Percentiles rank a stretch among this genome's conserved stretches.
These are phyloP conservation scores for Sporothrix brasiliensis DNA, from an alignment of 2,329 filamentous ascomycete genomes.

Conservation along the genomic window DNA sequence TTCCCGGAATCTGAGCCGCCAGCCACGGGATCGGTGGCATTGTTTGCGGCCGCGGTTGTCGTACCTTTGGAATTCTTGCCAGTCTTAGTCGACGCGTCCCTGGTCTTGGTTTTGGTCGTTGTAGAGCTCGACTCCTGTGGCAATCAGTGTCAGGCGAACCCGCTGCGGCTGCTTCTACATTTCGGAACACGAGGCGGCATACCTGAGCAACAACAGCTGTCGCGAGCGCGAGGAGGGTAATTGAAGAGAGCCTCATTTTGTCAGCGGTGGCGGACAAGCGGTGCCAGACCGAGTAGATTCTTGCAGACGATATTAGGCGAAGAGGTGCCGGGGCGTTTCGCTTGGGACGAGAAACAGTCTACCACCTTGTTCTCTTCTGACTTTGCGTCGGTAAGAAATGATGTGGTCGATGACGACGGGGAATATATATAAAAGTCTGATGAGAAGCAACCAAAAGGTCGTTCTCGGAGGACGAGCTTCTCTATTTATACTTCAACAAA, in stretches of 20 bases:
- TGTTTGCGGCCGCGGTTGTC: conserved; percentile 1
- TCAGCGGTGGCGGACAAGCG: not conserved
- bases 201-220: conserved; percentile 34
- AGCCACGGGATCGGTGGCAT: not conserved
- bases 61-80: not conserved
- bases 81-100: conserved; percentile 25
- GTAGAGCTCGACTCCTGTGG: conserved; percentile 22
- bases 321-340: not conserved
- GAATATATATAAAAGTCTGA: not conserved
- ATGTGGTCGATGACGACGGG: not conserved
- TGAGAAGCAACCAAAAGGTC: not conserved
- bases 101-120: conserved; percentile 31
- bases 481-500: not conserved
- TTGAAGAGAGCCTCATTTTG: conserved; percentile 32
- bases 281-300: not conserved
- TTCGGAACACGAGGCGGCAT: not conserved
- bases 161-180: too few species aligned
- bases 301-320: not conserved
- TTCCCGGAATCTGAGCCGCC: conserved; percentile 25
- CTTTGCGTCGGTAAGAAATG: not conserved
- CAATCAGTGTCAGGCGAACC: not conserved
- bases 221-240: conserved; percentile 33
- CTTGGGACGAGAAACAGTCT: not conserved
- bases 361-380: not conserved
- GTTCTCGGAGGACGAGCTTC: not conserved